A percentile compares a stretch with the other conserved stretches of the same genome.
Evolutionary conservation across 306 rosid genomes (phyloP).

Genomic region (Castanea crenata): DNA sequence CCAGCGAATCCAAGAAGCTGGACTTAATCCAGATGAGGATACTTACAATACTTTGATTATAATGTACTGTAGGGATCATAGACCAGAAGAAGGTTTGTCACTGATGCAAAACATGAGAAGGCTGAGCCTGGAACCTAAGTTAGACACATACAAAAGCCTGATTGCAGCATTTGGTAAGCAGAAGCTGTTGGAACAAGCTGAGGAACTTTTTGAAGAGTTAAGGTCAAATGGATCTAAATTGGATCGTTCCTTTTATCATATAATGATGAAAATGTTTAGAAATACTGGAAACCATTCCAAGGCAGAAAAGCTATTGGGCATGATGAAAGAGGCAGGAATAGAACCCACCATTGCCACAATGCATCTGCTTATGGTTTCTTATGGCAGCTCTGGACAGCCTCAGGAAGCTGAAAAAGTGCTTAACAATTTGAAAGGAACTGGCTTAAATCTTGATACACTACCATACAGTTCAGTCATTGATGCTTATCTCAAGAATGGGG

Average conservation of each 20-base stretch:
- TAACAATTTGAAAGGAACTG: constrained; percentile 62
- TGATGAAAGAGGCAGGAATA: constrained; percentile 86
- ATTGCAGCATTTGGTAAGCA: constrained; percentile 84
- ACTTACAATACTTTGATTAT: constrained; percentile 70
- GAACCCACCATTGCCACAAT: constrained; percentile 86
- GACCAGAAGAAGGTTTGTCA: constrained; percentile 86
- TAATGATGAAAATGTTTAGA: constrained; percentile 87
- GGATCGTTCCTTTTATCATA: constrained; percentile 87
- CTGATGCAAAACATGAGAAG: constrained; percentile 82
- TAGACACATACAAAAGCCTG: constrained; percentile 86
- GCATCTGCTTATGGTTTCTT: constrained; percentile 95
- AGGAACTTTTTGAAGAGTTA: constrained; percentile 88
- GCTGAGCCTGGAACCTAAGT: constrained; percentile 67
- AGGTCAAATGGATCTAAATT: constrained; percentile 59
- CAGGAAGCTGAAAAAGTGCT: constrained; percentile 88
- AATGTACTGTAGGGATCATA: constrained; percentile 85
- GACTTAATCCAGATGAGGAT: constrained; percentile 70
- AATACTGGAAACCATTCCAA: constrained; percentile 72
- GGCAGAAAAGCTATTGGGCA: constrained; percentile 66
- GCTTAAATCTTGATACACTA: constrained; percentile 57
- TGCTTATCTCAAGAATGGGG: constrained; percentile 76
- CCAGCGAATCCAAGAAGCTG: constrained; percentile 64
- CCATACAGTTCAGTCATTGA: constrained; percentile 87
- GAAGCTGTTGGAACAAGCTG: constrained; percentile 64
- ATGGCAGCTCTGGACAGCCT: constrained; percentile 84